A percentile compares a stretch with the other conserved stretches of the same genome.
These are phyloP conservation scores for Ambrosia hybrid DNA, from an alignment of 140 eudicot genomes.

Conservation along the genomic window DNA sequence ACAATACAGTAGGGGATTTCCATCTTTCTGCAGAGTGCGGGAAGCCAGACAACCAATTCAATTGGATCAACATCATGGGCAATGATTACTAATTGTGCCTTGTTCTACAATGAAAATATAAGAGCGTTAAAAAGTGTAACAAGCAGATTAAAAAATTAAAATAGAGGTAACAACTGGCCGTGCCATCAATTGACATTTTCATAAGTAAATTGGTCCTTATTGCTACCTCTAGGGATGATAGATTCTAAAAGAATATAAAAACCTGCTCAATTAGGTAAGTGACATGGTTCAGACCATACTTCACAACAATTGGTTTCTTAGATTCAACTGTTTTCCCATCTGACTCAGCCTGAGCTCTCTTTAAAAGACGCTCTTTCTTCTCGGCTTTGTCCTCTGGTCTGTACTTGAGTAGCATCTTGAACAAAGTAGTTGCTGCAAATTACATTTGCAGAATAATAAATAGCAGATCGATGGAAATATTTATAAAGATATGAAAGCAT, in stretches of 20 bases:
- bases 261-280: slow-evolving; percentile 74
- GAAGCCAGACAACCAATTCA: slow-evolving; percentile 76
- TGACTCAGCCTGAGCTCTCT: slow-evolving; percentile 57
- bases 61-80: slow-evolving; percentile 82
- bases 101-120: slow-evolving; percentile 37
- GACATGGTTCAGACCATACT: slow-evolving; percentile 54
- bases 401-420: slow-evolving; percentile 80
- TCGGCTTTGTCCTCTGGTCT: slow-evolving; percentile 83
- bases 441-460: neutral
- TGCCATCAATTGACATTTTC: neutral
- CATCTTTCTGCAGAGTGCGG: slow-evolving; percentile 71
- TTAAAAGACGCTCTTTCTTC: slow-evolving; percentile 67
- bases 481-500: neutral
- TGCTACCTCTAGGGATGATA: neutral
- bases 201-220: neutral
- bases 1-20: slow-evolving; percentile 80
- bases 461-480: neutral
- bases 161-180: neutral
- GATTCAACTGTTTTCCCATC: slow-evolving; percentile 41
- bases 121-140: neutral
- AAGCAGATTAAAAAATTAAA: neutral
- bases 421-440: slow-evolving; percentile 64
- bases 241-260: neutral
- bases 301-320: slow-evolving; percentile 54
- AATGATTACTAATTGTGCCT: slow-evolving; percentile 68